Base-by-base conservation (phyloP, 2,329 filamentous ascomycete species). In the Botrytis pseudocinerea region DNA sequence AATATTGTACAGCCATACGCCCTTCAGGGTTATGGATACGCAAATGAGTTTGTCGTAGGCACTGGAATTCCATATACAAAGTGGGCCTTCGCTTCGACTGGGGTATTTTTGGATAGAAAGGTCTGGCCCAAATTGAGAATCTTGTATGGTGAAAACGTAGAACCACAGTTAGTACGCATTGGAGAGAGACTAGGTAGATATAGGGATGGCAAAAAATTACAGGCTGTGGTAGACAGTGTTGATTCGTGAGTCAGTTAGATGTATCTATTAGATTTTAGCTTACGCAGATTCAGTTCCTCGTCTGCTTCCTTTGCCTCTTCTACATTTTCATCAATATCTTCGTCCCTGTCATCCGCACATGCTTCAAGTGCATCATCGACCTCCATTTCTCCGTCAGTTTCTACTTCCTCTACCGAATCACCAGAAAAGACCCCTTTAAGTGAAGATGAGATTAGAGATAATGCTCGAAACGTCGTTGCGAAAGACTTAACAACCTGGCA, bases 91-190 rank as follows among this genome's bases (percentile, higher is more conserved):
- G 89, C 90, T 72, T 90, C 90, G 74, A 88, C 88, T 0, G 88
- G 90, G 73, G 83, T 87, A 20, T 95, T 98, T 79, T 83, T 97
- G 48, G 89, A 94, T 73, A 88, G 89, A 64, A 91, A 90, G 2
- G 85, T 98, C 25, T 96, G 93, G 91, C 95, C 95, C 2, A 91
- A 92, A 76, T 76, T 98, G 18, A 90, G 92, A 40, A 87, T 92
- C 22, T 84, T 98, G 8, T 98, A 98, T 80, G 89, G 91, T 18
- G 91, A 97, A 80, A 97, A 97, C 78, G 95, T 99, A 5, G 95
- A 98, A 83, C 97, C 97, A 22, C 97, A 99, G 82, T 87, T 99
- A 22, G 89, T 95, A 73, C 93, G 94, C 78, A 98, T 99, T 79
- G 93, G 93, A 20, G 92, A 98, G 83, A 91, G 95, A 63, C 87